Evolutionary conservation across 2,329 filamentous ascomycete species (phyloP), one percentile per base, ranked within the genome.

Genomic region (Emericellopsis atlantica): DNA sequence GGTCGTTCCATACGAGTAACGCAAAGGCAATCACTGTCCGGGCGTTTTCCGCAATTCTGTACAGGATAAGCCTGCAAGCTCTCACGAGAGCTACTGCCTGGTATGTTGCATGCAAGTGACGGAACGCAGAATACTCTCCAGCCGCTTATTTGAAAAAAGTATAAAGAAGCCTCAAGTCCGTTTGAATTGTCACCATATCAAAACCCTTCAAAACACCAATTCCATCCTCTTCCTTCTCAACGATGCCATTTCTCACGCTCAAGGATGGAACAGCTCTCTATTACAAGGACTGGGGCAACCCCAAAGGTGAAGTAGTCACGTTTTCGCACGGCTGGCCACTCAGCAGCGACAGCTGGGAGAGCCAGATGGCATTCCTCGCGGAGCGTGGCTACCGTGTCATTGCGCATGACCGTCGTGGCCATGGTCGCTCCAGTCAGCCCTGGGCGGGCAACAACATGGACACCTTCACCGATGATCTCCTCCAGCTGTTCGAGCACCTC

Each of bases 241-340:
- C 18, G 18, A 52, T 55, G 57, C 55, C 58, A 5, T 55, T 51
- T 21, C 44, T 65, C 38, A 62, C 55, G n/a, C 56, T 59, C 40
- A 51, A 52, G 21, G 47, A 49, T 26, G 47, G 47, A 41, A 60
- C 63, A 45, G 56, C 58, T 22, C 55, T 66, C 43, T 65, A 54
- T 52, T 65, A 65, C 31, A 32, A 32, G 31, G 57, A 62, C 46
- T 65, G 61, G 62, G 61, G 60, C 42, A 59, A 61, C 48, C 50
- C 55, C 2, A 43, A 47, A 2, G 59, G 56, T 33, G 43, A 49
- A 7, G 40, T 56, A 16, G 47, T 59, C 23, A 47, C 59, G 44
- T 56, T 61, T 35, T 42, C 60, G 24, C 65, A 52, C 48, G 68
- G 49, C 48, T 67, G 43, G 53, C 57, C 49, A 35, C 64, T 46